Percentiles rank a stretch among this genome's conserved stretches.
Conservation (phyloP, 768 basidiomycete genomes). For the Tylopilus balloui region DNA sequence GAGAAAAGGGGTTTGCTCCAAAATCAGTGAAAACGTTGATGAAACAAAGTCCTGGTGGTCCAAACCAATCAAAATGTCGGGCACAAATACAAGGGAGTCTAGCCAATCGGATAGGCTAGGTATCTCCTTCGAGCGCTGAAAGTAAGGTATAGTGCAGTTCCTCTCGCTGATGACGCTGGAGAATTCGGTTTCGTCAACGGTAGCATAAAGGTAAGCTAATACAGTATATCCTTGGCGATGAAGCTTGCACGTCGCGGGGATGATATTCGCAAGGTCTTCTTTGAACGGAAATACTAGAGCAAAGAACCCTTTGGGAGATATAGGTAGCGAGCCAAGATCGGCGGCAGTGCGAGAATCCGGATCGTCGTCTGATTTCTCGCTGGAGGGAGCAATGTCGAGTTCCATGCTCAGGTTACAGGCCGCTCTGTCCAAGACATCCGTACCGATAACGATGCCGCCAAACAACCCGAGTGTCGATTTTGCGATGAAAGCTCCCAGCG, state of each 20-base stretch:
- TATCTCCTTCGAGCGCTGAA: conserved; percentile 9
- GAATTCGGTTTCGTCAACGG: background rate
- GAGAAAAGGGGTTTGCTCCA: conserved; percentile 20
- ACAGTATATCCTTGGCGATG: conserved; percentile 28
- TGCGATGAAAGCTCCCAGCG: conserved; percentile 24
- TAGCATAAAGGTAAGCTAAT: conserved; percentile 30
- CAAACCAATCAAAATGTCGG: conserved; percentile 35
- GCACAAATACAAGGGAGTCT: conserved; percentile 18
- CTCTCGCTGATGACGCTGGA: conserved; percentile 7
- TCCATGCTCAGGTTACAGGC: background rate
- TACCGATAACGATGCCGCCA: conserved; percentile 37
- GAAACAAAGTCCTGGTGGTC: conserved; percentile 29
- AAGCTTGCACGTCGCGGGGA: conserved; percentile 36
- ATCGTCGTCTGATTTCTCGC: background rate
- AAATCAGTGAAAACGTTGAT: conserved; percentile 16
- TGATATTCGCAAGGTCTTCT: conserved; percentile 33
- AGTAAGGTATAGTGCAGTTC: conserved; percentile 19
- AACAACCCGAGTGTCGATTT: conserved; percentile 28
- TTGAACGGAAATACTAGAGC: conserved; percentile 33
- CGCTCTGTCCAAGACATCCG: conserved; percentile 2
- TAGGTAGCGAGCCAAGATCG: background rate
- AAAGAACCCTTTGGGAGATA: conserved; percentile 25
- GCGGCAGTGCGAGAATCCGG: background rate
- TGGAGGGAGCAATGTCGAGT: background rate
- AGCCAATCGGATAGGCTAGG: conserved; percentile 31